Conservation (phyloP, 2,329 filamentous ascomycete genomes). For the Cladosporium sp. region DNA sequence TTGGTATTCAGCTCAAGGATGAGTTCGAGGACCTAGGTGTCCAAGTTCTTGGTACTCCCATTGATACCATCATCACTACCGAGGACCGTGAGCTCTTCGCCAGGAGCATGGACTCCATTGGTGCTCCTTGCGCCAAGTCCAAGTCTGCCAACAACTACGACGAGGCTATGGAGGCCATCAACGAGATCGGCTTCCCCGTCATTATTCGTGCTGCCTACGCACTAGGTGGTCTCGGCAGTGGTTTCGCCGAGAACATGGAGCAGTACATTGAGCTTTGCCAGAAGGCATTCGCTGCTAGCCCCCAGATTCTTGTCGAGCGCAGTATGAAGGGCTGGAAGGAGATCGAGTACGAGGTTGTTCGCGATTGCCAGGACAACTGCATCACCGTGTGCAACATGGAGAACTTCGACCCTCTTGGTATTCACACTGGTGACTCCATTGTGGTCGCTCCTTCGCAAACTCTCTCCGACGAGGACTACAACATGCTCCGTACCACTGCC, state of each 20-base stretch:
- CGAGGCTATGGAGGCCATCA: slow-evolving; percentile 84
- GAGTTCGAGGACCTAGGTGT: slow-evolving; percentile 93
- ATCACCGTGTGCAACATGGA: slow-evolving; percentile 99
- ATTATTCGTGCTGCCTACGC: slow-evolving; percentile 97
- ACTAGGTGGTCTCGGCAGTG: slow-evolving; percentile 89
- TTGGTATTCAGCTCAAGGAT: slow-evolving; percentile 96
- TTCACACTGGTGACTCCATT: slow-evolving; percentile 97
- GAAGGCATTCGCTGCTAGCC: slow-evolving; percentile 92
- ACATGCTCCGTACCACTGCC: slow-evolving; percentile 96
- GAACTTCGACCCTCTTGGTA: slow-evolving; percentile 97
- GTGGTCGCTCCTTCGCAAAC: slow-evolving; percentile 97
- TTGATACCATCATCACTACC: slow-evolving; percentile 97
- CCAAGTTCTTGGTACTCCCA: slow-evolving; percentile 91
- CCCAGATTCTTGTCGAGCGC: slow-evolving; percentile 92
- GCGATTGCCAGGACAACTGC: slow-evolving; percentile 94
- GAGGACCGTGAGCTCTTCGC: slow-evolving; percentile 98
- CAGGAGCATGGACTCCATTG: slow-evolving; percentile 96
- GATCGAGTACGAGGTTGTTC: slow-evolving; percentile 97
- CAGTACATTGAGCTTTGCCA: slow-evolving; percentile 86
- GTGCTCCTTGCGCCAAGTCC: slow-evolving; percentile 96
- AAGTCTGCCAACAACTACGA: slow-evolving; percentile 86
- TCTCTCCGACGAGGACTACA: slow-evolving; percentile 95
- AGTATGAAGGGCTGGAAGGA: slow-evolving; percentile 99
- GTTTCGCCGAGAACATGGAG: slow-evolving; percentile 85
- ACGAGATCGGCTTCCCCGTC: slow-evolving; percentile 91